These are phyloP conservation scores for Sclerotinia borealis DNA, from an alignment of 2,329 filamentous ascomycete species.

Conservation along the genomic window DNA sequence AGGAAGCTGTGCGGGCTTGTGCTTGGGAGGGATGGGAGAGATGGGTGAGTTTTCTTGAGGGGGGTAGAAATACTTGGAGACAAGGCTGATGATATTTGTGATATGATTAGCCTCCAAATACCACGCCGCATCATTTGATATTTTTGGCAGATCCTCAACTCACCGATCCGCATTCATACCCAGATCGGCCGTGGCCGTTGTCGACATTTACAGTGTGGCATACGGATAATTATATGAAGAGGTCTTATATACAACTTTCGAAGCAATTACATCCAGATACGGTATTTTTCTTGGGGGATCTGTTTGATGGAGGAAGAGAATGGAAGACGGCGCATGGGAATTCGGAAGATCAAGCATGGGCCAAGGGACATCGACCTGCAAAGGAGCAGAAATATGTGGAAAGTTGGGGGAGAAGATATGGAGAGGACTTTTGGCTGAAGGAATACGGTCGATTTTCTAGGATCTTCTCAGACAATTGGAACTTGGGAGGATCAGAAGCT, in stretches of 20 bases:
- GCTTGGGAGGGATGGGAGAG: conserved; percentile 84
- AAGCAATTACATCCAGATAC: conserved; percentile 73
- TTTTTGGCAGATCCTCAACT: conserved; percentile 69
- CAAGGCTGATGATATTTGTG: conserved; percentile 18
- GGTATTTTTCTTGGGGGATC: conserved; percentile 83
- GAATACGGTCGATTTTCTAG: conserved; percentile 83
- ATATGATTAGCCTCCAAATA: conserved; percentile 58
- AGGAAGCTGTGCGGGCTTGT: conserved; percentile 63
- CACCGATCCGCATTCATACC: conserved; percentile 70
- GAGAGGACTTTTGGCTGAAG: conserved; percentile 73
- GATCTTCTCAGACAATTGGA: conserved; percentile 73
- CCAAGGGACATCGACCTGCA: conserved; percentile 43
- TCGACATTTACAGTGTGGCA: conserved; percentile 61
- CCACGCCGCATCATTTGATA: conserved; percentile 69
- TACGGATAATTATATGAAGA: conserved; percentile 84
- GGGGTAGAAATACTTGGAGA: not conserved
- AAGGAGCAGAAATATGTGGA: conserved; percentile 52
- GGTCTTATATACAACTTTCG: conserved; percentile 76
- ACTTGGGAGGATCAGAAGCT: conserved; percentile 48
- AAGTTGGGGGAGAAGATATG: conserved; percentile 68
- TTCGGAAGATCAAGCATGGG: conserved; percentile 55
- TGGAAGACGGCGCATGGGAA: conserved; percentile 69
- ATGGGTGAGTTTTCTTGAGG: conserved; percentile 59
- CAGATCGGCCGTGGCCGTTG: conserved; percentile 65
- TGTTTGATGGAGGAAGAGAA: conserved; percentile 93